A percentile compares a stretch with the other conserved stretches of the same genome.
Evolutionary conservation across 2,329 filamentous ascomycete genomes (phyloP).

Genomic region (Exophiala oligosperma): DNA sequence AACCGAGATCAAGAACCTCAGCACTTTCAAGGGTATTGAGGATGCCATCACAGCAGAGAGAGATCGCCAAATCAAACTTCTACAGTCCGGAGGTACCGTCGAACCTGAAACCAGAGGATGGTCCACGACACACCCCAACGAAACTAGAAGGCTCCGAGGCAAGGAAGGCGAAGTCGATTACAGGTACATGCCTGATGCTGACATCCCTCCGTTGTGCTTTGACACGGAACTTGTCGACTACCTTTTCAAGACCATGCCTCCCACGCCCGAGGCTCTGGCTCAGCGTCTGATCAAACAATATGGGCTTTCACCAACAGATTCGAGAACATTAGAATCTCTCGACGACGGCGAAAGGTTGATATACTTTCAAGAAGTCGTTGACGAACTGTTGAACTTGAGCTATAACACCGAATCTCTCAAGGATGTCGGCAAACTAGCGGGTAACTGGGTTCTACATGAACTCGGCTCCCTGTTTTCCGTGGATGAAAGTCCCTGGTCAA

Average conservation of each 20-base stretch:
- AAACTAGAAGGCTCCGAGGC: conserved; percentile 77
- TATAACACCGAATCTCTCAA: too few species aligned
- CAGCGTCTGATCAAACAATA: conserved; percentile 62
- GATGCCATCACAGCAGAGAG: conserved; percentile 91
- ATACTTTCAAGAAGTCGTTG: conserved; percentile 63
- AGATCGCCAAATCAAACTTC: conserved; percentile 78
- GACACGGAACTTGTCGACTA: conserved; percentile 66
- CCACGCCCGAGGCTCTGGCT: conserved; percentile 70
- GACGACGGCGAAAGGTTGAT: conserved; percentile 78
- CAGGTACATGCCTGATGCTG: conserved; percentile 96
- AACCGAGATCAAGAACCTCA: conserved; percentile 97
- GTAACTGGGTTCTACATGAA: conserved; percentile 75
- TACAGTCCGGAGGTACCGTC: conserved; percentile 73
- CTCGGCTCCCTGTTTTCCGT: conserved; percentile 64
- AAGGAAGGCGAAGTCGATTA: conserved; percentile 99
- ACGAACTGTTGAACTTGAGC: conserved; percentile 34
- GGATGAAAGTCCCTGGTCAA: conserved; percentile 48
- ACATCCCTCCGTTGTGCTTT: conserved; percentile 78
- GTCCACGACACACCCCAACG: conserved; percentile 73
- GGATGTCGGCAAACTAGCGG: conserved; percentile 50
- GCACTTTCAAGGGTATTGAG: conserved; percentile 91
- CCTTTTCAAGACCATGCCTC: conserved; percentile 64
- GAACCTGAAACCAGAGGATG: conserved; percentile 90
- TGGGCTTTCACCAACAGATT: conserved; percentile 76
- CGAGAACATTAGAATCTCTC: conserved; percentile 72